Conservation (phyloP, 2,329 filamentous ascomycete species). For the Talaromyces sp. region DNA sequence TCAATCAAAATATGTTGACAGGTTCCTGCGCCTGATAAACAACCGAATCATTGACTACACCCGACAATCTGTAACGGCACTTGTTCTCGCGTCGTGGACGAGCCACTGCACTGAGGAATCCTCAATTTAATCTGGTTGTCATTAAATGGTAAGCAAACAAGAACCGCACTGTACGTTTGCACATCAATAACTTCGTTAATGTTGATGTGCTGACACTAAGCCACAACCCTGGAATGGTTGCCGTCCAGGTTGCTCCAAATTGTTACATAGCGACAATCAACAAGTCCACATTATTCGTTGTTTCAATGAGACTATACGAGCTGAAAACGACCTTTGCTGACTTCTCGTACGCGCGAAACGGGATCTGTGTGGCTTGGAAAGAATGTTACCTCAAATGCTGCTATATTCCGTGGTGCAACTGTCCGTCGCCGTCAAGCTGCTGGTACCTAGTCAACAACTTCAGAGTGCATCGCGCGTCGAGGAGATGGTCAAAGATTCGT, state of each 20-base stretch:
- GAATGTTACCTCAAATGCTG: not conserved
- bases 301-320: not conserved
- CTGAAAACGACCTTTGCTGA: not conserved
- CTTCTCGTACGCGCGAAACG: not conserved
- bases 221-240: too few relatives aligned
- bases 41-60: not conserved
- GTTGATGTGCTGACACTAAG: not conserved
- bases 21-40: not conserved
- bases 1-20: not conserved
- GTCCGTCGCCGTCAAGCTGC: not conserved
- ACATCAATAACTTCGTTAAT: too few relatives aligned
- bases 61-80: not conserved
- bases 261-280: not conserved
- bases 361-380: not conserved
- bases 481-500: too few relatives aligned
- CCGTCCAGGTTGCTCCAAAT: too few relatives aligned
- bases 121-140: too few relatives aligned
- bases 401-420: not conserved
- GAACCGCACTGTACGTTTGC: too few relatives aligned
- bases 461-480: not conserved
- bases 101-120: too few relatives aligned
- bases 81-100: not conserved
- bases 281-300: not conserved
- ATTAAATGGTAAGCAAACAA: too few relatives aligned
- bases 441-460: not conserved